These are phyloP conservation scores for Trichoderma guizhouense DNA, from an alignment of 2,329 filamentous ascomycete genomes.

Conservation along the genomic window DNA sequence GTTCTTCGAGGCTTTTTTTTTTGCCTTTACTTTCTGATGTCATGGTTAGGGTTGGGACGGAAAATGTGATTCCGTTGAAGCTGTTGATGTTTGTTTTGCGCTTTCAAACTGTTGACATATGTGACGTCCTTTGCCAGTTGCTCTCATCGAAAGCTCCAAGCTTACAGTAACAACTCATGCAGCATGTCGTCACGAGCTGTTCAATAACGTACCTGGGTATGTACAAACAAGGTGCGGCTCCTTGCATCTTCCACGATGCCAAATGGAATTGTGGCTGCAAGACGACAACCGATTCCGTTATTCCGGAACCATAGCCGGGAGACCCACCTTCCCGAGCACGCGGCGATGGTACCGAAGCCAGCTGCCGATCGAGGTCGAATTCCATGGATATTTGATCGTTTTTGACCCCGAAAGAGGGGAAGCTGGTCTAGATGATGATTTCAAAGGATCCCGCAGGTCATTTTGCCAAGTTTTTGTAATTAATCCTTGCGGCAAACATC, in stretches of 20 bases:
- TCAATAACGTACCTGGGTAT: no score
- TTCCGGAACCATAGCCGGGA: slow-evolving; percentile 6
- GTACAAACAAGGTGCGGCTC: not conserved
- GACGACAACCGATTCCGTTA: slow-evolving; percentile 11
- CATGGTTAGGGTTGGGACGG: not conserved
- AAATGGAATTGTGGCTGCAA: not conserved
- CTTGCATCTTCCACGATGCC: not conserved
- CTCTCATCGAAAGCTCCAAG: not conserved
- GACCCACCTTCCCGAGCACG: not conserved
- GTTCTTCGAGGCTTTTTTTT: not conserved
- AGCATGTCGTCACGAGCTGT: not conserved
- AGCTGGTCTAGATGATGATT: not conserved
- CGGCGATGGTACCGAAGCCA: not conserved
- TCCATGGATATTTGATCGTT: not conserved
- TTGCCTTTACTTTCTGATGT: not conserved
- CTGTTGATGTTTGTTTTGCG: not conserved
- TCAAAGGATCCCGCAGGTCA: not conserved
- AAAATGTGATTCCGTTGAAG: not conserved
- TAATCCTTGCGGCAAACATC: not conserved
- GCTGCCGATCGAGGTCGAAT: not conserved
- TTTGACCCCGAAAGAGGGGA: not conserved
- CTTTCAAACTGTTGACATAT: not conserved
- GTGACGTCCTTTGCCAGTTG: not conserved
- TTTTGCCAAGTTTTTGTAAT: not conserved
- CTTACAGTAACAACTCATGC: not conserved